Base-by-base conservation (phyloP, 1,284 basidiomycete genomes). In the Apiotrichum montevideense region DNA sequence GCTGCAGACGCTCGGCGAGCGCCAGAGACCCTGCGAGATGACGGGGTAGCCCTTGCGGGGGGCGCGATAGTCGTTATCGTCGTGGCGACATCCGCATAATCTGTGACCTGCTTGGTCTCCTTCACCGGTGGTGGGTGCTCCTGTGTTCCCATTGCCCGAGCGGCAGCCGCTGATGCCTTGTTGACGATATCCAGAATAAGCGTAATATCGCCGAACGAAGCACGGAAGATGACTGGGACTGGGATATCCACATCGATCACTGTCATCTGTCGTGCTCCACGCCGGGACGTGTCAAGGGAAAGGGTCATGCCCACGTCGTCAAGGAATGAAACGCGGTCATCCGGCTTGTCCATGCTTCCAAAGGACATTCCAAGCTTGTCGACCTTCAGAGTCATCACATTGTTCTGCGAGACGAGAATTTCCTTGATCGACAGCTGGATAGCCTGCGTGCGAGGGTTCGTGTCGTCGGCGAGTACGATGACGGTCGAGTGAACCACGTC, bases 401-500 rank as follows among this genome's bases (percentile, higher is more conserved):
- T 86, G 87, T 92, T 95, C 72, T 96, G 92, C 10, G 94, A 91
- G 58, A 98, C 74, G n/a, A 90, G 79, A 29, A 98, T 80, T 71
- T 95, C 89, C 64, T 86, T 83, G 69, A 99, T 84, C 13, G 84
- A 83, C 35, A 98, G 79, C 51, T 87, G 85, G 63, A 99, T 93
- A 0, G 93, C 91, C 68, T 95, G 90, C 0, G 91, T 87, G 59
- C 88, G 84, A 1, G 83, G 66, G 60, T 90, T 84, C 11, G 85
- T 79, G 53, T 98, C 93, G 66, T 90, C 84, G 65, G 95, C 93
- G 37, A 98, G 81, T 11, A 99, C 82, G 66, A 87, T 89, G 67
- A 99, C 82, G 6, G 90, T 93, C 8, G 94, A 85, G 67, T 94
- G 89, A 60, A 97, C 89, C 35, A 99, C 80, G 69, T 98, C 95